Base-by-base conservation (phyloP, 164 flowering plant species). In the Stephania cephalantha region DNA sequence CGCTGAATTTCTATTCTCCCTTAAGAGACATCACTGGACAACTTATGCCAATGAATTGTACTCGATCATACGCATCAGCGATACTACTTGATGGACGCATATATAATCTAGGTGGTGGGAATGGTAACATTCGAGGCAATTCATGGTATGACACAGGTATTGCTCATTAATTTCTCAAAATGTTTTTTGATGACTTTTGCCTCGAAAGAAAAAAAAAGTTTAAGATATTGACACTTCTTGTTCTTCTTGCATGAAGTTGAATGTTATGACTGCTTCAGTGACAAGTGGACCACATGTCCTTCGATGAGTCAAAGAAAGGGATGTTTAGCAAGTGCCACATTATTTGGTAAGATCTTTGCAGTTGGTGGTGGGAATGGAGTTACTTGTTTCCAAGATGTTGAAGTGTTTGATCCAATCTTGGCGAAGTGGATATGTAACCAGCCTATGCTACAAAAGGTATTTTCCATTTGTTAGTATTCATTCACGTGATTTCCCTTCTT, bases 341-440 rank as follows among this genome's bases (percentile, higher is more conserved):
- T 86, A 66, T 45, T 87, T 67, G 75, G 81, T 71, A 95, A 85
- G 79, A 79, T 93, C 75, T 95, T 79, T 89, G 93, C 94, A 15
- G 50, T 93, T 76, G 99, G 99, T 78, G 99, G 99, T 48, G 97
- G 94, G 65, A 83, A 91, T 89, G 97, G 92, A 9, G 20, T 67
- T 58, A 84, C 84, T 8, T 84, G 85, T 79, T 93, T 88, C 64
- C 84, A 93, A 50, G 89, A 86, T 70, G 93, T 95, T 42, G 97
- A 93, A 79, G 90, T 95, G 97, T 84, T 87, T 74, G 99, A 95
- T 75, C 81, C 86, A 29, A 77, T 83, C 67, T 70, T 88, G 75
- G 97, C 93, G 71, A 72, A 81, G 55, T 95, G 98, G 99, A 85
- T 93, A 31, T 13, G 44, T 45, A 73, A 84, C 68, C 84, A 85